Evolutionary conservation across 176 grass and related monocot genomes (phyloP), one percentile per base, ranked within the genome.

Genomic region (Cymbopogon citratus): DNA sequence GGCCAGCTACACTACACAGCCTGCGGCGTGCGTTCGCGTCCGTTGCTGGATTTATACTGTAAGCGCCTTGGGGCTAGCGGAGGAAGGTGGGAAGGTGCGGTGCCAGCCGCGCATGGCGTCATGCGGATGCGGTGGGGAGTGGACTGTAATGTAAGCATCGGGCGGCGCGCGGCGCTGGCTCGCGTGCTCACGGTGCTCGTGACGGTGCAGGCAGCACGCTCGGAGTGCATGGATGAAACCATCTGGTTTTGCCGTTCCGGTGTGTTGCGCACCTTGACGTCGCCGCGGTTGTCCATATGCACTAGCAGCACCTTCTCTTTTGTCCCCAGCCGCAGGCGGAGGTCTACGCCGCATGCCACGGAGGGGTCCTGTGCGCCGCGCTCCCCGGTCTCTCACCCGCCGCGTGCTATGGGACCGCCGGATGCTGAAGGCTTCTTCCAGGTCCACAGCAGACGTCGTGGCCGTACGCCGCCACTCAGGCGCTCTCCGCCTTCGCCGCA

Each of bases 1-100:
- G 40, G 40, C 38, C 38, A 40, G 38, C 8, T 40, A 43, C 40
- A 43, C 40, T 24, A n/a, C 31, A 33, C 60, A 3, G n/a, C 43
- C 27, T 36, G 63, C 63, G 77, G 43, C 41, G 43, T 39, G 19
- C 8, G 19, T 35, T 44, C 4, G 82, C 49, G 83, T 36, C 27
- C 9, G 65, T 24, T 35, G 64, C 38, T 44, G 51, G 74, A 71
- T 71, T 85, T 78, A 78, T 78, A 78, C n/a, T 23, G 8, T 24
- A 11, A 25, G 56, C 56, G 56, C 56, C 0, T 23, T 15, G 7
- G 4, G 28, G 44, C 16, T 21, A 29, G 18, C 1, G 29, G 49
- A 52, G 49, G 15, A 19, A 25, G 11, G 3, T 25, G 52, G 35
- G 34, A 10, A 39, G 2, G 49, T 19, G 6, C 10, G 4, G 33